Evolutionary conservation across 1,139 yeast genomes (phyloP).

Genomic region (Yamadazyma diddensiae): DNA sequence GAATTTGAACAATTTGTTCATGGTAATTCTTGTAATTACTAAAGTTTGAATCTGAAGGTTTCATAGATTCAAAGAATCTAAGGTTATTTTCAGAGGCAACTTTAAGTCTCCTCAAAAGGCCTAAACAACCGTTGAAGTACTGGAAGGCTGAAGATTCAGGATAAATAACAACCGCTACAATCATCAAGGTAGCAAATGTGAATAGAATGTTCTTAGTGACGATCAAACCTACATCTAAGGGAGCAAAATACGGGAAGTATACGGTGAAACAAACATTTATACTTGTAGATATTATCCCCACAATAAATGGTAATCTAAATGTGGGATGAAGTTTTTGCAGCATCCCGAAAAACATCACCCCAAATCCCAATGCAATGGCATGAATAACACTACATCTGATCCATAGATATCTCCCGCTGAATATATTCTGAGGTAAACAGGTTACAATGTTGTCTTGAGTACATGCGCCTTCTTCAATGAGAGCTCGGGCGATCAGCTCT

Average conservation of each 20-base stretch:
- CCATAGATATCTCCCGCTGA: constrained; percentile 27
- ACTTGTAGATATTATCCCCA: constrained; percentile 22
- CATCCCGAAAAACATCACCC: constrained; percentile 25
- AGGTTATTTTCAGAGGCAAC: constrained; percentile 20
- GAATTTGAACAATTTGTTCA: constrained; percentile 18
- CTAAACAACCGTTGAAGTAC: constrained; percentile 20
- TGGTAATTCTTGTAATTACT: constrained; percentile 21
- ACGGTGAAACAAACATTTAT: constrained; percentile 26
- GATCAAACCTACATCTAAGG: constrained; percentile 18
- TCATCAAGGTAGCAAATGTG: constrained; percentile 20
- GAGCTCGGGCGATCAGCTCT: constrained; percentile 15
- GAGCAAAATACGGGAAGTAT: constrained; percentile 27
- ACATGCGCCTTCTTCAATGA: constrained; percentile 29
- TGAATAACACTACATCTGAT: constrained; percentile 26
- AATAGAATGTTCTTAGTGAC: constrained; percentile 27
- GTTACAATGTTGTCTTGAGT: constrained; percentile 13
- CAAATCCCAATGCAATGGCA: constrained; percentile 24
- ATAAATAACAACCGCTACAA: constrained; percentile 21
- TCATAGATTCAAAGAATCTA: constrained; percentile 24
- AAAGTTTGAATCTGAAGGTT: constrained; percentile 28
- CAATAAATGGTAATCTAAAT: constrained; percentile 20
- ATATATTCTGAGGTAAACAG: constrained; percentile 24
- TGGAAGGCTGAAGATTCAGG: constrained; percentile 30
- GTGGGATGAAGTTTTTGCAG: constrained; percentile 20
- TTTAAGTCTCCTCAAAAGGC: constrained; percentile 16